Conservation (phyloP, 1,284 basidiomycete species). For the Nidula niveotomentosa region DNA sequence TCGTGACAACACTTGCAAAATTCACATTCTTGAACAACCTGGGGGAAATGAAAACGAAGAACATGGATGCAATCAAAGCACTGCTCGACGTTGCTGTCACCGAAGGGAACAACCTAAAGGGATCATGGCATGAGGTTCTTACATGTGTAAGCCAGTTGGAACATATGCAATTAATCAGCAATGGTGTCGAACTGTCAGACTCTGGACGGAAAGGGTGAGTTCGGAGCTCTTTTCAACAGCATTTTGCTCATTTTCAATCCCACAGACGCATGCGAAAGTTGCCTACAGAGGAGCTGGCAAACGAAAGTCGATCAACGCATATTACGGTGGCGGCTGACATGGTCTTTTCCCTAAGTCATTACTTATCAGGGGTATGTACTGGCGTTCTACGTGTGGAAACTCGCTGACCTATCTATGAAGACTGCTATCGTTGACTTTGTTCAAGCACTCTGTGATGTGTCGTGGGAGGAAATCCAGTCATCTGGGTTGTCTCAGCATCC, state of each 20-base stretch:
- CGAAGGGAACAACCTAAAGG: slow-evolving; percentile 93
- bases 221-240: slow-evolving; percentile 4
- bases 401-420: slow-evolving; percentile 38
- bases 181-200: slow-evolving; percentile 83
- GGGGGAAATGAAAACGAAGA: slow-evolving; percentile 98
- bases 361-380: slow-evolving; percentile 83
- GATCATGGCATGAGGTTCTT: slow-evolving; percentile 94
- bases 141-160: slow-evolving; percentile 97
- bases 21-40: slow-evolving; percentile 97
- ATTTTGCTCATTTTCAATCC: slow-evolving; percentile 7
- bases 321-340: slow-evolving; percentile 99
- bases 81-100: slow-evolving; percentile 90
- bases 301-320: slow-evolving; percentile 96
- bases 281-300: slow-evolving; percentile 92
- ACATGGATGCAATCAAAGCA: slow-evolving; percentile 97
- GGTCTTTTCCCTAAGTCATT: slow-evolving; percentile 97
- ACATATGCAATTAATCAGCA: slow-evolving; percentile 95
- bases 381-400: background rate
- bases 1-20: slow-evolving; percentile 96
- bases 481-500: slow-evolving; percentile 93
- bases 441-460: slow-evolving; percentile 93
- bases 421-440: slow-evolving; percentile 99
- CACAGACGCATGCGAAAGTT: slow-evolving; percentile 62
- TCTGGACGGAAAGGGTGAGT: slow-evolving; percentile 76
- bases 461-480: slow-evolving; percentile 99